Evolutionary conservation across 2,329 filamentous ascomycete genomes (phyloP), one percentile per base, ranked within the genome.

Genomic region (Phialophora tarda): DNA sequence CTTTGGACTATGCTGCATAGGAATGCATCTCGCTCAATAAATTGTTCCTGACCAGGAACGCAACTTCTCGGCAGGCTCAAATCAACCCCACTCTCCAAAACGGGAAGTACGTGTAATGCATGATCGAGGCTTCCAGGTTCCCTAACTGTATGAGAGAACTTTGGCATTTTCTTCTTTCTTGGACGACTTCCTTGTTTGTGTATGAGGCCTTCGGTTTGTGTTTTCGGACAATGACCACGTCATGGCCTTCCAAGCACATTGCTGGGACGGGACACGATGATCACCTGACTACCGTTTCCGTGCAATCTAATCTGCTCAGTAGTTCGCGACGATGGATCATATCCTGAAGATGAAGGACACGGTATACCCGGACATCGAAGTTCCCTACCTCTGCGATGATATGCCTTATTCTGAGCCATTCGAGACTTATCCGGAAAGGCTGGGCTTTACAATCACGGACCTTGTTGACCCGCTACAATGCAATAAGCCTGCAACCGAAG

Each of bases 361-460:
- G 21, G 21, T 51, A 23, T 51, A 51, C 12, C 48, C 48, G 21
- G n/a, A 21, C 21, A 23, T 51, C 4, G 48, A 51, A 51, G 48
- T 51, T 4, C 48, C 48, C 24, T 51, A 51, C 48, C 48, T 51
- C 48, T 51, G 48, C 21, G 48, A 51, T 24, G 48, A 51, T 11
- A 51, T 51, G 48, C 48, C 48, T 51, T 51, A 51, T 51, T 51
- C 48, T 4, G 21, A 23, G 12, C 48, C 48, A 5, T 51, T 51
- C 21, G 48, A 51, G 48, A 26, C 48, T 12, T 51, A 51, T 3
- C 48, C 48, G 1, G 24, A 23, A 4, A 51, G 21, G n/a, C 48
- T 51, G 10, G 48, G 48, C 21, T 51, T 24, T 17, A 24, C 48
- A 23, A 24, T 24, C 48, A 51, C 24, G 12, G 48, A 51, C 24